Evolutionary conservation across 169 alveolate genomes (phyloP), one percentile per base, ranked within the genome.

Genomic region (Prorocentrum cordatum): DNA sequence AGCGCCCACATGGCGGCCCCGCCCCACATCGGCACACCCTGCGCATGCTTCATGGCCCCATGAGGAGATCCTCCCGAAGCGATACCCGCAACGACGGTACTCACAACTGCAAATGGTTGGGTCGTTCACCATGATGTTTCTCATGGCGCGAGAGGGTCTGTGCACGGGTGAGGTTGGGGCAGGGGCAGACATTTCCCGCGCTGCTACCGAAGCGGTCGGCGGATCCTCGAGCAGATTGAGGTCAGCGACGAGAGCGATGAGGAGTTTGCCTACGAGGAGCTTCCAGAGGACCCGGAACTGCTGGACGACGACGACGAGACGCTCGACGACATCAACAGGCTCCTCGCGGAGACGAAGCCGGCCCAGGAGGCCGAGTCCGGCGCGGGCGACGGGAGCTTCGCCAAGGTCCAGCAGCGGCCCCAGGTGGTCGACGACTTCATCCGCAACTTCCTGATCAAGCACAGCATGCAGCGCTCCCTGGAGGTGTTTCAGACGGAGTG

Each of bases 401-500:
- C n/a, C 68, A 6, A 82, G 91, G 84, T 84, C 72, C 75, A 68
- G 18, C 86, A 58, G 39, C 92, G 83, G 39, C 84, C 92, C 24
- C 92, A 83, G 92, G 92, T 92, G 4, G 95, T 95, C 0, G 98
- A 96, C 93, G 98, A 95, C 83, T 96, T 96, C 91, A 93, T 96
- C 54, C 93, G 97, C 75, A 96, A 96, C 94, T 96, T 95, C 93
- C 92, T 96, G 38, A 94, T 95, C 70, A 95, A 95, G 92, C 93
- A 95, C 87, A 95, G 95, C 64, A 94, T 96, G 97, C 94, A 93
- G 89, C 94, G 94, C 61, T 93, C 96, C 39, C 92, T 96, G 67
- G 97, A 95, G 90, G 95, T 94, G 5, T 96, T 96, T 83, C 93
- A 95, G 85, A 95, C 93, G 67, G 98, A 96, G 80, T 95, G 96